Evolutionary conservation across 2,329 filamentous ascomycete genomes (phyloP).

Genomic region (Thielaviopsis populi): DNA sequence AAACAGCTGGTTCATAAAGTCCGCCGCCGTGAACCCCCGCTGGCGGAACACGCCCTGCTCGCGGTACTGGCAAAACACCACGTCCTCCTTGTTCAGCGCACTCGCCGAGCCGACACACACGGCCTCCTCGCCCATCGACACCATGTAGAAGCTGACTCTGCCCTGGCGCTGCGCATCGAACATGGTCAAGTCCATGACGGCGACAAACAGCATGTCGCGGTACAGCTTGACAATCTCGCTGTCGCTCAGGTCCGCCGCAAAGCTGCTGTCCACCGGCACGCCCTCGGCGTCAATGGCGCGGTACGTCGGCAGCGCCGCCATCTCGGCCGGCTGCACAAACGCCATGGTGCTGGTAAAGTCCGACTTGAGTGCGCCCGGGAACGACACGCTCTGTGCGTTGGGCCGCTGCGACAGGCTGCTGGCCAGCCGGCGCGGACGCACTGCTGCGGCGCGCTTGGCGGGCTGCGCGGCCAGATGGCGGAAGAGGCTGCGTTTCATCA

Average conservation of each 20-base stretch:
- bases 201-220: conserved; percentile 49
- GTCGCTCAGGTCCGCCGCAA: conserved; percentile 54
- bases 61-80: conserved; percentile 87
- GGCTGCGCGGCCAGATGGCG: background rate
- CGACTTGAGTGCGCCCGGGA: conserved; percentile 90
- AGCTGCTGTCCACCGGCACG: conserved; percentile 58
- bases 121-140: conserved; percentile 85
- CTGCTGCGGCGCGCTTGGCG: background rate
- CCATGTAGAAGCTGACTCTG: conserved; percentile 94
- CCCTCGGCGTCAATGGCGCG: conserved; percentile 84
- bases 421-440: conserved; percentile 16
- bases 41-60: conserved; percentile 86
- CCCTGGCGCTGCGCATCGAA: conserved; percentile 94
- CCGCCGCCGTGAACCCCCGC: conserved; percentile 67
- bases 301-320: conserved; percentile 74
- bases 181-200: conserved; percentile 95
- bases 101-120: conserved; percentile 81
- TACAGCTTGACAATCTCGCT: conserved; percentile 45
- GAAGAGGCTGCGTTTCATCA: conserved; percentile 1
- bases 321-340: conserved; percentile 59
- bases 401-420: conserved; percentile 42
- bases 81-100: conserved; percentile 67
- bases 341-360: conserved; percentile 70
- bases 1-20: conserved; percentile 95
- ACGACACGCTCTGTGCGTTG: conserved; percentile 46